Evolutionary conservation across 1,139 yeast genomes (phyloP), one percentile per base, ranked within the genome.

Genomic region (Magnusiomyces paraingens): DNA sequence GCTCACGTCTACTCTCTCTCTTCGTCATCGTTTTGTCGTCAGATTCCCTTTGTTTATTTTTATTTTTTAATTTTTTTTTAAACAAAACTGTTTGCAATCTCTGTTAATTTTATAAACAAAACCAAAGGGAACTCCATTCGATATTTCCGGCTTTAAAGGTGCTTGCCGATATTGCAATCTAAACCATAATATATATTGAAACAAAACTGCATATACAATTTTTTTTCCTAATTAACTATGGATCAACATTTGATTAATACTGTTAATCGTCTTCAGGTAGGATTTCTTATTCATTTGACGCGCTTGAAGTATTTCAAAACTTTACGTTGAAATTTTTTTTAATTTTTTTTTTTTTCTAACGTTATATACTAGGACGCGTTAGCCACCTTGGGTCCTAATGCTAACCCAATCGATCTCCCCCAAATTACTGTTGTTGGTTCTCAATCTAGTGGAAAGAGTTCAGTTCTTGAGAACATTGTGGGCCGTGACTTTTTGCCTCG

Each of bases 341-440:
- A 17, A 8, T 20, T 12, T 10, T 5, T 6, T 11, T n/a, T 4
- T 26, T 43, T 21, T 43, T 21, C 21, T 43, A 26, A 20, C 47
- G 14, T 43, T 43, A 43, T 43, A n/a, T 17, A 17, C 18, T 36
- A 47, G 50, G 99, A 64, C 67, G 99, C 98, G 5, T 78, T 91
- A 68, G 96, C 97, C 4, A 95, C 97, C 18, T 75, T 93, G 56
- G 96, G 98, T 50, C 91, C 72, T 8, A 66, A 68, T 12, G 54
- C 63, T 40, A 70, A 73, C 58, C 70, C 74, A 22, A 72, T 74
- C 43, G 99, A 93, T 72, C 78, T 91, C 64, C 98, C 98, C 32
- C 97, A 91, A 71, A 91, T 91, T 65, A 90, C 97, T 2, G 98
- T 91, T 20, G 96, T 91, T 44, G 97, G 98, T 47, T 89, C 96